Percentiles rank a stretch among this genome's conserved stretches.
Conservation (phyloP, 73 alveolate genomes). For the Durusdinium trenchii region DNA sequence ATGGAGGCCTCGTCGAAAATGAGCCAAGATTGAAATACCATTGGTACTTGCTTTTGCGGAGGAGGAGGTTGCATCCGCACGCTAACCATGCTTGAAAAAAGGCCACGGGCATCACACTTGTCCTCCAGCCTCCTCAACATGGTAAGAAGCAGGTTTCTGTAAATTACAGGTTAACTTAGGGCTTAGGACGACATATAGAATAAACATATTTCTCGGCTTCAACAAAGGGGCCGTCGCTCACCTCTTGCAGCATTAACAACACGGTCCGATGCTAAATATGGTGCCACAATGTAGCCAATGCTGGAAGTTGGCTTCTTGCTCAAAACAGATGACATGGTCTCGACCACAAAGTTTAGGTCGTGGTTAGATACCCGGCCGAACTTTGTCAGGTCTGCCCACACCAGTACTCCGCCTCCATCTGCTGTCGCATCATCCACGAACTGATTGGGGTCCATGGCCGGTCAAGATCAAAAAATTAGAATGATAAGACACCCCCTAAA, state of each 20-base stretch:
- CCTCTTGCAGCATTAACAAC: not conserved
- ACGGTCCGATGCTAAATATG: not conserved
- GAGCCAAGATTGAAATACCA: not conserved
- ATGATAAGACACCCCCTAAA: too few relatives aligned
- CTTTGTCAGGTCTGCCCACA: constrained; percentile 11
- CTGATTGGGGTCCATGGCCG: not conserved
- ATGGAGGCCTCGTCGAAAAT: not conserved
- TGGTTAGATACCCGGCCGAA: not conserved
- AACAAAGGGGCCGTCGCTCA: not conserved
- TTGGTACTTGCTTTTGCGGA: not conserved
- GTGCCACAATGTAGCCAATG: not conserved
- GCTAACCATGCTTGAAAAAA: not conserved
- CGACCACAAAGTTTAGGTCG: not conserved
- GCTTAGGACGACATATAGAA: too few relatives aligned
- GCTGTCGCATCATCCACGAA: not conserved
- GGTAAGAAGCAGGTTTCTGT: too few relatives aligned
- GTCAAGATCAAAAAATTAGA: too few relatives aligned
- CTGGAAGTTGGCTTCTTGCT: not conserved
- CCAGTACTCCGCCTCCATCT: not conserved
- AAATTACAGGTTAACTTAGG: not conserved
- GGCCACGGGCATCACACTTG: not conserved
- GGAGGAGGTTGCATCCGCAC: not conserved
- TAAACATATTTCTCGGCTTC: not conserved
- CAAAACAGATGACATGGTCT: not conserved
- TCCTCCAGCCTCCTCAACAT: not conserved